Conservation (phyloP, 495 filamentous ascomycete genomes). For the Penicillium goetzii region DNA sequence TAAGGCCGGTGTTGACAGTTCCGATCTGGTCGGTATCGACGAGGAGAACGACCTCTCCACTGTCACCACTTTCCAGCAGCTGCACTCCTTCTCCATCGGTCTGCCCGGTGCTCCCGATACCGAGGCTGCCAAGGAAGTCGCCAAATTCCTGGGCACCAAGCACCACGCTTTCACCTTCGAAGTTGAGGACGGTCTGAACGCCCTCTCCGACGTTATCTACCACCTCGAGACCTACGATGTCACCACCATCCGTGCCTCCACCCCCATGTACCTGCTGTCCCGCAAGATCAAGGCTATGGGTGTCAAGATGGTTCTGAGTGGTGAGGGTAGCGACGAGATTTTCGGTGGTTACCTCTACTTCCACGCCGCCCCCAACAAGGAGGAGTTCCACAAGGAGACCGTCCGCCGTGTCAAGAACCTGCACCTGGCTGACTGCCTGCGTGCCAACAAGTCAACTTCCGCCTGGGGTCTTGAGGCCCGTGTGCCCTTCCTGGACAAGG, state of each 20-base stretch:
- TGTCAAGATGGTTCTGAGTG: constrained; percentile 98
- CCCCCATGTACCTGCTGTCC: constrained; percentile 96
- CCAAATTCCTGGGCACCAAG: constrained; percentile 93
- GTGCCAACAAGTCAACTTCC: constrained; percentile 98
- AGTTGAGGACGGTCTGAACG: constrained; percentile 93
- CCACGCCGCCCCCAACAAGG: constrained; percentile 87
- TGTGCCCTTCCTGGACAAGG: constrained; percentile 95
- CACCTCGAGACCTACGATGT: constrained; percentile 98
- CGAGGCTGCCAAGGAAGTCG: constrained; percentile 84
- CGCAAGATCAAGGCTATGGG: constrained; percentile 99
- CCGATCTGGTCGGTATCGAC: constrained; percentile 89
- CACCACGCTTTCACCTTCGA: constrained; percentile 99
- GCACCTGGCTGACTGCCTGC: constrained; percentile 90
- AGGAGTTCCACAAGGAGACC: constrained; percentile 91
- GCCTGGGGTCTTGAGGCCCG: constrained; percentile 98
- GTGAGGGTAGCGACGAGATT: constrained; percentile 96
- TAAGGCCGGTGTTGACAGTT: constrained; percentile 54
- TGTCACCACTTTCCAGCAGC: constrained; percentile 87
- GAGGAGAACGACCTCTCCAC: constrained; percentile 86
- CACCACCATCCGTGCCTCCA: constrained; percentile 96
- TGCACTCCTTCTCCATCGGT: constrained; percentile 98
- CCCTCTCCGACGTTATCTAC: constrained; percentile 94
- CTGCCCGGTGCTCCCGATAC: constrained; percentile 89
- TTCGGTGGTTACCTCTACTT: constrained; percentile 99
- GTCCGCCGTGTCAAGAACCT: constrained; percentile 92